Conservation (phyloP, 148 eudicot species). For the Silene latifolia region DNA sequence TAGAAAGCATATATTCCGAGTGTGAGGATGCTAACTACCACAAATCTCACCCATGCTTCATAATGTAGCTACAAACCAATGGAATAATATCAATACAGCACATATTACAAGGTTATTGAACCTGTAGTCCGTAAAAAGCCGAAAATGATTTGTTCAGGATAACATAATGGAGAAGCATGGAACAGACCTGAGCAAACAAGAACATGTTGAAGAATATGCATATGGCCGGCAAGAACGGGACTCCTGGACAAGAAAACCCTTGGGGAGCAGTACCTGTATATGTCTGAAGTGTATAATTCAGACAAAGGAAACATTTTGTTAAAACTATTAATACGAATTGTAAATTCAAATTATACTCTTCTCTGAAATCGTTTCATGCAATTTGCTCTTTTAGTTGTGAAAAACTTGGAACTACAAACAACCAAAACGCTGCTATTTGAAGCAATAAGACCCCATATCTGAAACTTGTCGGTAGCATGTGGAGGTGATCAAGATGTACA, state of each 20-base stretch:
- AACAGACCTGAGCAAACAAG: conserved; percentile 87
- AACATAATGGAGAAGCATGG: background rate
- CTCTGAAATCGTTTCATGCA: background rate
- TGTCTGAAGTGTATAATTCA: conserved; percentile 36
- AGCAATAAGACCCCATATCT: no score
- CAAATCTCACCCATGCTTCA: conserved; percentile 93
- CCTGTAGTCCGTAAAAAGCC: background rate
- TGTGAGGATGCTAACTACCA: conserved; percentile 55
- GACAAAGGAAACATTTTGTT: background rate
- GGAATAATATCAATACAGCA: background rate
- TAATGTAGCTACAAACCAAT: conserved; percentile 68
- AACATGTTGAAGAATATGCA: conserved; percentile 90
- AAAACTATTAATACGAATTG: background rate
- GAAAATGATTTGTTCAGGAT: background rate
- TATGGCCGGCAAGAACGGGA: conserved; percentile 79
- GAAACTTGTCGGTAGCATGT: no score
- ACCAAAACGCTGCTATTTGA: no score
- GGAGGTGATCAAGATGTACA: no score
- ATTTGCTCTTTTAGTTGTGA: background rate
- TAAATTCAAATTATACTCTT: background rate
- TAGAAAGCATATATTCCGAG: conserved; percentile 73
- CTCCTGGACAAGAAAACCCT: conserved; percentile 89
- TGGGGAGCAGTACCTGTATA: conserved; percentile 41
- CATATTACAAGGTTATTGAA: background rate
- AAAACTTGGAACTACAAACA: no score